Percentiles rank a stretch among this genome's conserved stretches.
phyloP scores from a whole-genome alignment of 345 rosid species.

The Citrus inodora region DNA sequence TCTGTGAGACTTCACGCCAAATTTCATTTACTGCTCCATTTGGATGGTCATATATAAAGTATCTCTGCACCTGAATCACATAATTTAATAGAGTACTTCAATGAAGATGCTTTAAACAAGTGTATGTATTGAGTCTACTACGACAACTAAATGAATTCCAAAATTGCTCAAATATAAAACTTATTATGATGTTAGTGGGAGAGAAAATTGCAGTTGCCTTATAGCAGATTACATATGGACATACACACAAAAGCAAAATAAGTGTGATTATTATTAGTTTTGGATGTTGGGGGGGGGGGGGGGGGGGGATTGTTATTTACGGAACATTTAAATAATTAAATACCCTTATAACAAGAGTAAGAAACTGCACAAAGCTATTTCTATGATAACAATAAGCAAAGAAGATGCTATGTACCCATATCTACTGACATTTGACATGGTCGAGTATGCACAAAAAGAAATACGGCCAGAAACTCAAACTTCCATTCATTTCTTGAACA shows the following conservation, averaged over 20 bases:
- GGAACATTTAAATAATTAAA: background rate
- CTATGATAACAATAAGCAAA: background rate
- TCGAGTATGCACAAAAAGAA: background rate
- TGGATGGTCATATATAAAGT: conserved; percentile 54
- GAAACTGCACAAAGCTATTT: background rate
- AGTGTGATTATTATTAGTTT: no score
- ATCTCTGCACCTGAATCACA: conserved; percentile 62
- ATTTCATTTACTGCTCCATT: conserved; percentile 86
- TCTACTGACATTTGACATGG: background rate
- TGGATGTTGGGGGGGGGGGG: no score
- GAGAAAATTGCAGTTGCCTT: background rate
- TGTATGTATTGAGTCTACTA: background rate
- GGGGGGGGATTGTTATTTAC: background rate
- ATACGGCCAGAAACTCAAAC: background rate
- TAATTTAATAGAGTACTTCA: background rate
- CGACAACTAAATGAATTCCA: background rate
- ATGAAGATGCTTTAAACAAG: conserved; percentile 2
- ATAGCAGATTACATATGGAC: background rate
- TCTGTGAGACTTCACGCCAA: conserved; percentile 82
- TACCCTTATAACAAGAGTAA: background rate
- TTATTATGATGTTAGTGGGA: background rate
- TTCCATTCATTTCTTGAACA: background rate
- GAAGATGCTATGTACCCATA: background rate
- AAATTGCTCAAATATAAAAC: background rate
- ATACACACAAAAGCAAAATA: background rate